Base-by-base conservation (phyloP, 2,329 filamentous ascomycete genomes). In the Neofusicoccum umdonicola region DNA sequence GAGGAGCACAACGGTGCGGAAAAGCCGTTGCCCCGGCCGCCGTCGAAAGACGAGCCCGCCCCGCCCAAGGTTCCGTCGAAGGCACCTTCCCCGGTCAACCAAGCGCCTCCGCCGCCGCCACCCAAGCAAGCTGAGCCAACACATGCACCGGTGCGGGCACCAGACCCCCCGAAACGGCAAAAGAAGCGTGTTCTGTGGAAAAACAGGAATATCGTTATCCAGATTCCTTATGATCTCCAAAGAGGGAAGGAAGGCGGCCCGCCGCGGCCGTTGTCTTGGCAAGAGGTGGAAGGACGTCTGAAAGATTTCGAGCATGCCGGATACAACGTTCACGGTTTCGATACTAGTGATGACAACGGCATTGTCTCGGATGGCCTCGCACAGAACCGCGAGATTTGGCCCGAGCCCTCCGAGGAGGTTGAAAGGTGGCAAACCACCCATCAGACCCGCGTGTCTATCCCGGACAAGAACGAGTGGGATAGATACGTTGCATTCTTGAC, bases 401-500 rank as follows among this genome's bases (percentile, higher is more conserved):
- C 91, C 0, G 81, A 84, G 48, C 35, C 54, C 15, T 19, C 35
- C 11, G 51, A 64, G 27, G 54, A 65, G 37, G 35, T 37, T 12
- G 27, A 61, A n/a, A 17, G 41, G 80, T 84, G 48, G 80, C 83
- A 9, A 87, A 92, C 63, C 73, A 90, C 37, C 76, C 74, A 7
- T 78, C 78, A 58, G 88, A 91, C 82, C 72, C 83, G 81, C 62
- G 88, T 95, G 41, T 83, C 84, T 27, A 82, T 95, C 66, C 90
- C 91, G 1, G 89, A 92, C 71, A 79, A 90, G 67, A 87, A 88
- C 45, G 84, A 86, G 71, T 91, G 89, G 89, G 90, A 92, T 72
- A 83, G 87, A 31, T 97, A 98, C 76, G 90, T 93, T 65, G 86
- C 90, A 63, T 89, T 90, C 69, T 81, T 98, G 41, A 88, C 91